Evolutionary conservation across 2,329 filamentous ascomycete genomes (phyloP).

Genomic region (Colletotrichum sp.): DNA sequence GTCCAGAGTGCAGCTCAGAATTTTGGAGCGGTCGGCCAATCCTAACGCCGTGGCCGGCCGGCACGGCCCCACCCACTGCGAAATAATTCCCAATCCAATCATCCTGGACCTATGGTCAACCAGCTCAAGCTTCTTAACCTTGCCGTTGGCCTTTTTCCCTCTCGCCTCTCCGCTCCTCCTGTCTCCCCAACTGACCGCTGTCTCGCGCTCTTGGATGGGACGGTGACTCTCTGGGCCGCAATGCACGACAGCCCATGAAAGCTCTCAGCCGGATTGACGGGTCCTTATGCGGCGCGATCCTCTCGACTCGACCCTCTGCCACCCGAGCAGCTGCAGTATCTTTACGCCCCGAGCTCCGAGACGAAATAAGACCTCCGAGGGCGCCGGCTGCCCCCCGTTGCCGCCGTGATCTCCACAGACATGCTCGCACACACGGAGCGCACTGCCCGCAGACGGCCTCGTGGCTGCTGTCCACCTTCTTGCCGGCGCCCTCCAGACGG

Average conservation of each 20-base stretch:
- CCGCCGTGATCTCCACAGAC: not conserved
- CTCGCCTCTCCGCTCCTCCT: not conserved
- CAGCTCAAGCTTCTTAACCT: slow-evolving; percentile 4
- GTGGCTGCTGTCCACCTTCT: slow-evolving; percentile 49
- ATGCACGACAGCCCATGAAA: slow-evolving; percentile 66
- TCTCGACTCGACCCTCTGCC: slow-evolving; percentile 47
- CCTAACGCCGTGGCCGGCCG: slow-evolving; percentile 16
- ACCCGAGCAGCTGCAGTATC: slow-evolving; percentile 7
- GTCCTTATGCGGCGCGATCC: slow-evolving; percentile 62
- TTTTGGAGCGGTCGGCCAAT: slow-evolving; percentile 23
- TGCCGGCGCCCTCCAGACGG: slow-evolving; percentile 27
- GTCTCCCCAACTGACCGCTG: not conserved
- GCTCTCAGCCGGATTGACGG: slow-evolving; percentile 62
- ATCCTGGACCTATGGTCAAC: slow-evolving; percentile 6
- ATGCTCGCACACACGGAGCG: not conserved
- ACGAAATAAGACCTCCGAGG: slow-evolving; percentile 7
- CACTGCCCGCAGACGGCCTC: slow-evolving; percentile 36
- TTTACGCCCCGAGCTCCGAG: slow-evolving; percentile 8
- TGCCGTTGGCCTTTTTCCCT: not conserved
- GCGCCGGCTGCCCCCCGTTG: slow-evolving; percentile 1
- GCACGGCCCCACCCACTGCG: slow-evolving; percentile 10
- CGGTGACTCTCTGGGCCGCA: slow-evolving; percentile 13
- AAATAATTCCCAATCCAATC: slow-evolving; percentile 17
- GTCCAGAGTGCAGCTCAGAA: slow-evolving; percentile 2
- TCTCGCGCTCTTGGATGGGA: slow-evolving; percentile 11